These are phyloP conservation scores for Suhomyces prunicola DNA, from an alignment of 805 yeast species.

Conservation along the genomic window DNA sequence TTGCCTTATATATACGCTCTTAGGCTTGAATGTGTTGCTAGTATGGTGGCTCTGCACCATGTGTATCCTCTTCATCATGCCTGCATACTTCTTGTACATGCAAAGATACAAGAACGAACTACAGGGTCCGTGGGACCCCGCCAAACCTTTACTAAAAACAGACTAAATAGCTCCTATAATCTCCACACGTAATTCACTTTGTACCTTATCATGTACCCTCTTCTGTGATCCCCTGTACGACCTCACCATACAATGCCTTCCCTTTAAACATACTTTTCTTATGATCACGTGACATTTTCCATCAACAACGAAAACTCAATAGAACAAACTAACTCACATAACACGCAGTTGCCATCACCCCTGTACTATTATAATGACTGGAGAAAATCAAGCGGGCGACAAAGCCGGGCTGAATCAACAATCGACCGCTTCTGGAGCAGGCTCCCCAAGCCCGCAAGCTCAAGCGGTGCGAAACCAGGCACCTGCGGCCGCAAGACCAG, in stretches of 20 bases:
- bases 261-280: background rate
- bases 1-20: conserved; percentile 29
- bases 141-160: conserved; percentile 48
- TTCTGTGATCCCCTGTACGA: background rate
- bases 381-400: conserved; percentile 1
- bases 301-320: background rate
- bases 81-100: conserved; percentile 64
- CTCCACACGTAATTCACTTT: background rate
- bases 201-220: background rate
- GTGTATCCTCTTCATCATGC: conserved; percentile 54
- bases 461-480: background rate
- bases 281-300: background rate
- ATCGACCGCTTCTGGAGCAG: background rate
- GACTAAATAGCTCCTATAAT: background rate
- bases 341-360: background rate
- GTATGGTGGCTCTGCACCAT: conserved; percentile 52
- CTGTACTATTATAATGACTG: conserved; percentile 3
- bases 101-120: conserved; percentile 82
- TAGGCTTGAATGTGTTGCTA: conserved; percentile 28
- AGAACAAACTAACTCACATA: background rate
- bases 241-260: background rate
- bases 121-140: conserved; percentile 93
- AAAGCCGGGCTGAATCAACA: background rate
- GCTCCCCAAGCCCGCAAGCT: conserved; percentile 1
- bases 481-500: conserved; percentile 4